phyloP scores from a whole-genome alignment of 2,329 filamentous ascomycete genomes.

The Trichoderma atrobrunneum region DNA sequence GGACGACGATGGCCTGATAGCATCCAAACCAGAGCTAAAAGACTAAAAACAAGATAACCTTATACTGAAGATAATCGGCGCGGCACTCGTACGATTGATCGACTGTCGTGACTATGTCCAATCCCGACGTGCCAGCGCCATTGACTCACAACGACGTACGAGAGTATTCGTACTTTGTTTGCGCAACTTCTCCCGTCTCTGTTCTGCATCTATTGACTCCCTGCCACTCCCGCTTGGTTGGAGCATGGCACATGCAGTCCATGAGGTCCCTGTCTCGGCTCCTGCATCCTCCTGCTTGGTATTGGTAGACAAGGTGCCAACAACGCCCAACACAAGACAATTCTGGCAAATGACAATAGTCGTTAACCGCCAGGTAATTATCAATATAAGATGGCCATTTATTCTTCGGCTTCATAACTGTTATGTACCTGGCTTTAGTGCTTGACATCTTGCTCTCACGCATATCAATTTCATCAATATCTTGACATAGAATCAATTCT shows the following conservation, averaged over 20 bases:
- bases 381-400: not conserved
- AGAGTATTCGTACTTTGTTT: not conserved
- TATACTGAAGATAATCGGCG: not conserved
- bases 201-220: not conserved
- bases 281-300: not conserved
- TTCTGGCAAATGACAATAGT: no score
- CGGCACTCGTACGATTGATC: not conserved
- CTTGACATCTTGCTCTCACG: not conserved
- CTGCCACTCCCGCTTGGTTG: not conserved
- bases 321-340: not conserved
- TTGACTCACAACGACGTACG: constrained; percentile 16
- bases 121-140: not conserved
- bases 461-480: not conserved
- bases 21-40: not conserved
- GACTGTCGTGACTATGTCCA: not conserved
- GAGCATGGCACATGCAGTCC: constrained; percentile 13
- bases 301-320: not conserved
- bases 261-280: not conserved
- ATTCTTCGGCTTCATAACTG: not conserved
- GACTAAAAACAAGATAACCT: not conserved
- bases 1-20: not conserved
- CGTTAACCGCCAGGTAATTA: not conserved
- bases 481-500: not conserved
- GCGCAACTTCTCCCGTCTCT: not conserved
- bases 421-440: not conserved